Conservation (phyloP, 164 flowering plant species). For the Vitis amurensis region DNA sequence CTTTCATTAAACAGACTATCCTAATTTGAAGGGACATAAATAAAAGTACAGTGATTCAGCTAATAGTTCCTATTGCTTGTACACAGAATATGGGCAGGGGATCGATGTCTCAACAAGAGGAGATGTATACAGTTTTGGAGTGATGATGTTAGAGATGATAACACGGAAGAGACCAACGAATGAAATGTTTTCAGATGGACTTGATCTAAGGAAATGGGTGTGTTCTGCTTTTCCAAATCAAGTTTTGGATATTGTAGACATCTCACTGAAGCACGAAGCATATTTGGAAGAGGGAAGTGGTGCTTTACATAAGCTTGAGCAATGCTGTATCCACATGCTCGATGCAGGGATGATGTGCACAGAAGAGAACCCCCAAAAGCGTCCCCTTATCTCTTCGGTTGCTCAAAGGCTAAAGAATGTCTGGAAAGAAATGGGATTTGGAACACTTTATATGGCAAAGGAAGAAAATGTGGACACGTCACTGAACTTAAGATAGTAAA, state of each 20-base stretch:
- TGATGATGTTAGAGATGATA: not conserved
- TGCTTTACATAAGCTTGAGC: conserved; percentile 2
- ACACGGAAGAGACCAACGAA: not conserved
- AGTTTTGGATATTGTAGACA: conserved; percentile 7
- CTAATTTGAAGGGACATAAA: no score
- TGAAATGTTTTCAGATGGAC: conserved; percentile 3
- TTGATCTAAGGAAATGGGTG: conserved; percentile 6
- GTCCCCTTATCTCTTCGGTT: not conserved
- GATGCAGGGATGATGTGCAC: conserved; percentile 8
- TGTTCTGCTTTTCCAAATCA: conserved; percentile 1
- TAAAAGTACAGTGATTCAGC: not conserved
- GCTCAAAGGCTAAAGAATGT: not conserved
- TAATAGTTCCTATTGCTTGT: not conserved
- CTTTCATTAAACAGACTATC: no score
- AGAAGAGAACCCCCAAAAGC: conserved; percentile 1
- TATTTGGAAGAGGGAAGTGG: not conserved
- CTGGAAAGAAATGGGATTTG: conserved; percentile 4
- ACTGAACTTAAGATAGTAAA: not conserved
- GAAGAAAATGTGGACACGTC: not conserved
- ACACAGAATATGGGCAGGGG: not conserved
- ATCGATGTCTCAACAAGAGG: no score
- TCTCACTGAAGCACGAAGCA: not conserved
- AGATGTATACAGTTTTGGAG: no score
- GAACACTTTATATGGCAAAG: not conserved
- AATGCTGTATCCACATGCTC: conserved; percentile 1